Evolutionary conservation across 31 red algal species (phyloP), one percentile per base, ranked within the genome.

Genomic region (Odonthalia washingtoniensis): DNA sequence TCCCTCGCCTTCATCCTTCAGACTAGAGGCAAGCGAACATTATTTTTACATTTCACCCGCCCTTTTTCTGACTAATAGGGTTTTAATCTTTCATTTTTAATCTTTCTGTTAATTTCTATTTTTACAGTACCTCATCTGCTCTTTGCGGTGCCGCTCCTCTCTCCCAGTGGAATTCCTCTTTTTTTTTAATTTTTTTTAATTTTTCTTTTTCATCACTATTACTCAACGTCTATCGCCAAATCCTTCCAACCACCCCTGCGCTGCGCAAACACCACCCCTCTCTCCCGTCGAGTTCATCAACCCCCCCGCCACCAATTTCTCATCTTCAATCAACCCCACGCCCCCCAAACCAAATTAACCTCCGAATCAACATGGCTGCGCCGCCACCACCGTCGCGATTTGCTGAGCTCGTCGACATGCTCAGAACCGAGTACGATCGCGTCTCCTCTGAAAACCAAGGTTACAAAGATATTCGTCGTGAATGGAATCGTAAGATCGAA

Each of bases 401-500:
- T 77, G 44, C 60, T n/a, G 85, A 88, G 77, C 80, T 88, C 42
- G 40, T 88, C 78, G 85, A 89, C 44, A 33, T 80, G 31, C 84
- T 89, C 67, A 81, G 74, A 46, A 66, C 32, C 44, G 91, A 89
- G 62, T 88, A 89, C 72, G 91, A 84, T 70, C 77, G 77, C 49
- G 49, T 88, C 30, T 70, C 66, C 66, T 61, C 77, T 2, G 91
- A 89, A 70, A 88, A 89, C 63, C 60, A 74, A 1, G 43, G 74
- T 61, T 84, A 65, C 78, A 78, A 80, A 63, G 70, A 69, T 77
- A 70, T 83, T 70, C 91, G 85, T 72, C 40, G 46, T 40, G 91
- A 89, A 24, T 88, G 77, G 76, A 40, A 46, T 63, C 91, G 84
- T 46, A 94, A 88, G 79, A 77, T 85, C 61, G 91, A 89, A 43